Percentiles rank a stretch among this genome's conserved stretches.
phyloP scores from a whole-genome alignment of 2,329 filamentous ascomycete species.

The Exophiala oligosperma region DNA sequence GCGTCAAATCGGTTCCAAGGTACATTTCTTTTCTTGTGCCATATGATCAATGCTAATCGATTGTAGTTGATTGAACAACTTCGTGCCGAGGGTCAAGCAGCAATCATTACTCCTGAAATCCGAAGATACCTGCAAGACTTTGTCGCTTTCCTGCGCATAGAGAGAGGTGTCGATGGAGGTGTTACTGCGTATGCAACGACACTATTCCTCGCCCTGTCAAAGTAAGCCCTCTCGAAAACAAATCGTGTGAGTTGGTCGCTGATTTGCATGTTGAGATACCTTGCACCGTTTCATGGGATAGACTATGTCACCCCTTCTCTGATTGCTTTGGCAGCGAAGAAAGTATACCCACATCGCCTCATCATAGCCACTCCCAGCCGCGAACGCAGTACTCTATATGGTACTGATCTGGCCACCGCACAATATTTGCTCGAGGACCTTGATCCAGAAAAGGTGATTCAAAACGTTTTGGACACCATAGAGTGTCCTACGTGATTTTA shows the following conservation, averaged over 20 bases:
- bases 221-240: conserved; percentile 40
- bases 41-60: not conserved
- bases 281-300: conserved; percentile 79
- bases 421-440: conserved; percentile 40
- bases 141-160: conserved; percentile 80
- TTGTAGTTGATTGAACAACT: conserved; percentile 56
- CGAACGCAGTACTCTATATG: conserved; percentile 92
- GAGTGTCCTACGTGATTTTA: conserved; percentile 17
- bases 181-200: conserved; percentile 76
- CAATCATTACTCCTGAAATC: conserved; percentile 73
- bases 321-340: conserved; percentile 76
- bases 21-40: conserved; percentile 9
- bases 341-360: conserved; percentile 86
- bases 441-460: conserved; percentile 63
- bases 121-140: conserved; percentile 85
- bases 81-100: conserved; percentile 56
- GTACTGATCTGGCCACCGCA: conserved; percentile 75
- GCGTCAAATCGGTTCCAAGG: conserved; percentile 30
- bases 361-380: conserved; percentile 65
- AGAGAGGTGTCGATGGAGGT: conserved; percentile 78
- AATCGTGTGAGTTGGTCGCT: not conserved
- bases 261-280: conserved; percentile 46
- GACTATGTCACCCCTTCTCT: conserved; percentile 82
- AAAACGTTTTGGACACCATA: conserved; percentile 56
- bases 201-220: conserved; percentile 69